These are phyloP conservation scores for Neofusicoccum sp. DNA, from an alignment of 2,329 filamentous ascomycete species.

Conservation along the genomic window DNA sequence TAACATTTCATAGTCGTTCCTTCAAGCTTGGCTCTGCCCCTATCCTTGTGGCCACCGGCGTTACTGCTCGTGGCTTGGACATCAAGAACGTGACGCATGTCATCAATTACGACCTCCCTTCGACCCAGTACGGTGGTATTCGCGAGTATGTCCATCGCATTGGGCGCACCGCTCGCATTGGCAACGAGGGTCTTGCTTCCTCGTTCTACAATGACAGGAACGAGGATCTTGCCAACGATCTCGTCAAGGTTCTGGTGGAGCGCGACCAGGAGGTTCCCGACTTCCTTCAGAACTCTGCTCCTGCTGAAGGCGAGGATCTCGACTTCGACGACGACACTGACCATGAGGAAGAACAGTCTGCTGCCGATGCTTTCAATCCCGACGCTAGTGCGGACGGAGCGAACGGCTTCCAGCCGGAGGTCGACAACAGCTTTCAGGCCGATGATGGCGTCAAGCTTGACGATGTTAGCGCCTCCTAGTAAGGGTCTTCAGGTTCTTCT, in stretches of 20 bases:
- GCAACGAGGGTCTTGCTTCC: slow-evolving; percentile 80
- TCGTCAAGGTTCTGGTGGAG: slow-evolving; percentile 83
- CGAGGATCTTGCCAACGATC: slow-evolving; percentile 68
- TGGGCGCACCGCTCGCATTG: slow-evolving; percentile 92
- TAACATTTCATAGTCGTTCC: slow-evolving; percentile 56
- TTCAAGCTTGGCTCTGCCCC: slow-evolving; percentile 77
- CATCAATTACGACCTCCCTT: slow-evolving; percentile 90
- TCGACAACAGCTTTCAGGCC: not conserved
- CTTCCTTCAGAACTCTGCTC: slow-evolving; percentile 70
- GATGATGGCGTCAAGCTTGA: not conserved
- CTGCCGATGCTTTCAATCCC: not conserved
- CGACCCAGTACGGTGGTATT: slow-evolving; percentile 76
- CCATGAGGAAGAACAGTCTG: slow-evolving; percentile 32
- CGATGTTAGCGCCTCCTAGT: not conserved
- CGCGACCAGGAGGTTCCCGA: slow-evolving; percentile 78
- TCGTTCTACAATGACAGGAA: slow-evolving; percentile 87
- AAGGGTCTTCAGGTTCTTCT: not conserved
- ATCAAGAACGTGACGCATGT: slow-evolving; percentile 86
- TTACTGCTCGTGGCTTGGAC: slow-evolving; percentile 87
- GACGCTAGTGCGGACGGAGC: not conserved
- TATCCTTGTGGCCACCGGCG: slow-evolving; percentile 82
- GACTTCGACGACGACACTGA: slow-evolving; percentile 57
- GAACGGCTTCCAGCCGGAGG: slow-evolving; percentile 5
- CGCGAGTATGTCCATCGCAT: slow-evolving; percentile 94
- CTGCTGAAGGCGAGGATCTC: slow-evolving; percentile 56